These are phyloP conservation scores for Tulasnella sp. DNA, from an alignment of 768 basidiomycete genomes.

Conservation along the genomic window DNA sequence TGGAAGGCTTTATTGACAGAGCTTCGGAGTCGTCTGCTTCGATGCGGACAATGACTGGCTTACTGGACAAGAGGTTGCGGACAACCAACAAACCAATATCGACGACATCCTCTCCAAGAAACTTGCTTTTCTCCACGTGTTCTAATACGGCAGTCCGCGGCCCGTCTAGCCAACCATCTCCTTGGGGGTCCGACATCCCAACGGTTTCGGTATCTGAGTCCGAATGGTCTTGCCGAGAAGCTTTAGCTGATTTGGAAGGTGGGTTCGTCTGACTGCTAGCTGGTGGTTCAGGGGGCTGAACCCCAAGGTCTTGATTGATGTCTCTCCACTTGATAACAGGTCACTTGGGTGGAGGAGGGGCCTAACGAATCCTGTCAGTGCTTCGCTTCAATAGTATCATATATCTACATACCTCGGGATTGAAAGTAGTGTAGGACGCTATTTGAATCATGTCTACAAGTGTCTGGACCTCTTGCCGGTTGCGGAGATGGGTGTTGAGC, in stretches of 20 bases:
- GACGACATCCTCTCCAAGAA: not conserved
- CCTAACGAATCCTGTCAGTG: not conserved
- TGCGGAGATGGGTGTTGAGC: too few species aligned
- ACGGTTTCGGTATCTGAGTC: not conserved
- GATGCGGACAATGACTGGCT: not conserved
- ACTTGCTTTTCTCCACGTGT: not conserved
- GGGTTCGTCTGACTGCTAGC: not conserved
- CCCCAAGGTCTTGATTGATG: not conserved
- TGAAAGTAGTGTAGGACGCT: too few species aligned
- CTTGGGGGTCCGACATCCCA: not conserved
- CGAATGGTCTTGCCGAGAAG: not conserved
- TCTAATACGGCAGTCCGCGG: not conserved
- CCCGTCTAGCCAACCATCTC: not conserved
- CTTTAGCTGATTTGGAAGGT: not conserved
- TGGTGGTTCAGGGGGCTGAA: too few species aligned
- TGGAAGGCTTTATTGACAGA: not conserved
- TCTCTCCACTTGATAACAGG: conserved; percentile 4
- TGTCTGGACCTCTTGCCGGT: too few species aligned
- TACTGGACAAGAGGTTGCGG: not conserved
- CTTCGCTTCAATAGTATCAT: too few species aligned
- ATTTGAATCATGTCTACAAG: too few species aligned
- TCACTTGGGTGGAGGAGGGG: not conserved
- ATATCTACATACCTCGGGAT: too few species aligned
- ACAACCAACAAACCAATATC: not conserved
- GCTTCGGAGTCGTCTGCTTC: not conserved